Percentiles rank a stretch among this genome's conserved stretches.
phyloP scores from a whole-genome alignment of 192 early-diverging fungal genomes.

The Entomortierella parvispora region DNA sequence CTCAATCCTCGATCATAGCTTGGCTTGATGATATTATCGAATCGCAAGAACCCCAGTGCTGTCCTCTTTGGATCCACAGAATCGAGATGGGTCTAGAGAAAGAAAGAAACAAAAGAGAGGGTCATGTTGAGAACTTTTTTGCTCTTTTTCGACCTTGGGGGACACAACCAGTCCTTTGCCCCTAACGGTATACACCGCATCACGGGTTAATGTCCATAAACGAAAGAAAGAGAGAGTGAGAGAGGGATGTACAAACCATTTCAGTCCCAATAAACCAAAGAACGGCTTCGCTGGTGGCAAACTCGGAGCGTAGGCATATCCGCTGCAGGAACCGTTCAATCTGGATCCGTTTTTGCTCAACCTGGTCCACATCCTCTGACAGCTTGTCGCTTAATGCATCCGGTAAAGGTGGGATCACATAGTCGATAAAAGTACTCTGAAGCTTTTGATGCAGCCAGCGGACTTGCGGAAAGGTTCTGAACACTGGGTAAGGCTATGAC shows the following conservation, averaged over 20 bases:
- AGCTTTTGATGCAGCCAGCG: constrained; percentile 61
- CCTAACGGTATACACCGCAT: not conserved
- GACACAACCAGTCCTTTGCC: not conserved
- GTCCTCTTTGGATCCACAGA: constrained; percentile 51
- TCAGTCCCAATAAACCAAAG: constrained; percentile 64
- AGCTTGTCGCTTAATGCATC: constrained; percentile 50
- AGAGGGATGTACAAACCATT: constrained; percentile 51
- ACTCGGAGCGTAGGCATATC: constrained; percentile 47
- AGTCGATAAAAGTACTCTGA: constrained; percentile 30
- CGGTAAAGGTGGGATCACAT: constrained; percentile 58
- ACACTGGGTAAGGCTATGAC: constrained; percentile 44
- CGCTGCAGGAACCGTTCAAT: constrained; percentile 57
- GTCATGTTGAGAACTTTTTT: too few relatives aligned
- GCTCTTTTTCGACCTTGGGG: too few relatives aligned
- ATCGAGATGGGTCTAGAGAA: constrained; percentile 54
- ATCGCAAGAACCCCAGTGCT: constrained; percentile 57
- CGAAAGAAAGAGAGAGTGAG: not conserved
- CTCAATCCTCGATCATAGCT: constrained; percentile 56
- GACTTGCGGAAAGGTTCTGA: constrained; percentile 63
- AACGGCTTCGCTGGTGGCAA: constrained; percentile 48
- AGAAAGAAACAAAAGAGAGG: not conserved
- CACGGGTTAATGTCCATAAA: not conserved
- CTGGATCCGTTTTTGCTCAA: constrained; percentile 62
- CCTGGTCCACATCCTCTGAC: constrained; percentile 65
- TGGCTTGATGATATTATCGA: constrained; percentile 57